phyloP scores from a whole-genome alignment of 768 basidiomycete genomes.

The Boletus vinaceobasis region DNA sequence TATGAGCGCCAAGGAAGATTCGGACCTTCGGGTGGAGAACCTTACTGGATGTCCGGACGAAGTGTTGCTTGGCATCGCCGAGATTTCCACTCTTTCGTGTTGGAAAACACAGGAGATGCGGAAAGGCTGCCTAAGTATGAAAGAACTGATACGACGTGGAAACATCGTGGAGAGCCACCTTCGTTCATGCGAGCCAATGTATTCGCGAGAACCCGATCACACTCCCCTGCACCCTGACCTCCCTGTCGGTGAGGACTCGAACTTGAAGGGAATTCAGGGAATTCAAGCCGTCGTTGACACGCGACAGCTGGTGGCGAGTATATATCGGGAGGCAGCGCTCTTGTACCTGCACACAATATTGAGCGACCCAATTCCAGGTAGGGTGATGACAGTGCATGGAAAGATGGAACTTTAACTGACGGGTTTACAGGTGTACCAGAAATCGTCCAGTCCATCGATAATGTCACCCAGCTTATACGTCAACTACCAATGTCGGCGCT shows the following conservation, averaged over 20 bases:
- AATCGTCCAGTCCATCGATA: conserved; percentile 55
- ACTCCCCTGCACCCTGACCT: conserved; percentile 42
- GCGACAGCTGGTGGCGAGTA: conserved; percentile 45
- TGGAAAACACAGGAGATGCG: conserved; percentile 69
- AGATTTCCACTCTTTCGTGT: conserved; percentile 65
- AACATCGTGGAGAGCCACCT: conserved; percentile 68
- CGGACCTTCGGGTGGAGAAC: conserved; percentile 58
- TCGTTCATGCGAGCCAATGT: conserved; percentile 37
- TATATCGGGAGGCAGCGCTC: conserved; percentile 64
- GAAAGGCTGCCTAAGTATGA: conserved; percentile 65
- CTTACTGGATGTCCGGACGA: conserved; percentile 79
- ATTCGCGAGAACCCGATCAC: conserved; percentile 31
- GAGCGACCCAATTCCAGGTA: conserved; percentile 68
- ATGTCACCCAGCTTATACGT: conserved; percentile 50
- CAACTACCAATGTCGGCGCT: conserved; percentile 54
- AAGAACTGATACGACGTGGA: conserved; percentile 72
- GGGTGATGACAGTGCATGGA: conserved; percentile 12
- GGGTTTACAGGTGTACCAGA: conserved; percentile 60
- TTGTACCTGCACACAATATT: conserved; percentile 71
- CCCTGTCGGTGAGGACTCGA: conserved; percentile 13
- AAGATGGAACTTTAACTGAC: background rate
- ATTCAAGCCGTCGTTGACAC: conserved; percentile 38
- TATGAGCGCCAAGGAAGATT: conserved; percentile 33
- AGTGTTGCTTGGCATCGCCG: conserved; percentile 70
- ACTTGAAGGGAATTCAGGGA: conserved; percentile 29